Base-by-base conservation (phyloP, 2,329 filamentous ascomycete species). In the Xylariaceae sp. region DNA sequence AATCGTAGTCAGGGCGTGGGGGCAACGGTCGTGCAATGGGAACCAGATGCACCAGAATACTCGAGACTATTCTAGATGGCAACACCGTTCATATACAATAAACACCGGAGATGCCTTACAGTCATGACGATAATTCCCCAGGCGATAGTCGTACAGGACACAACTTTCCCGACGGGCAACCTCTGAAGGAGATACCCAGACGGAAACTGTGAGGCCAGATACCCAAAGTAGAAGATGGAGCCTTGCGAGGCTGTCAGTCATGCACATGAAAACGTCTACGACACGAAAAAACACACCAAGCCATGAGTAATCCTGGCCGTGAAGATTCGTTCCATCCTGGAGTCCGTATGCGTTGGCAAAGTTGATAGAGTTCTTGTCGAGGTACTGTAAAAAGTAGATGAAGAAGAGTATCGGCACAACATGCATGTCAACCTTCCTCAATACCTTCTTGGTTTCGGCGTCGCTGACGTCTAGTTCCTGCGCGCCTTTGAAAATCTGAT, bases 221-320 rank as follows among this genome's bases (percentile, higher is more conserved):
- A 67, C 31, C 71, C 72, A 43, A 76, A 69, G 50, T 74, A 75
- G 55, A 76, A 76, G 39, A 75, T 72, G 11, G 69, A 73, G 15
- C 65, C 66, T 44, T 31, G 9, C 17, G 11, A 43, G 8, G 3
- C n/a, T 19, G 17, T 18, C n/a, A 18, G 19, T 51, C 18, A 50
- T 26, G 43, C 37, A 24, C 9, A 13, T 19, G 12, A 22, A 12
- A 31, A 9, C 3, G 9, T 16, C 2, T 29, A 12, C 4, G 3
- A 77, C 78, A 78, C 64, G 9, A 26, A 3, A 30, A 2, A 13
- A 2, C 28, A 31, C 56, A 64, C 63, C 54, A 9, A 74, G 62
- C 74, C 74, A 78, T 11, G 68, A 68, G 49, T 76, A 79, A 39
- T 78, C 63, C 43, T 74, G 64, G 9, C 68, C 69, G 7, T 63